Percentiles rank a stretch among this genome's conserved stretches.
Conservation (phyloP, 164 flowering plant genomes). For the Malania oleifera region DNA sequence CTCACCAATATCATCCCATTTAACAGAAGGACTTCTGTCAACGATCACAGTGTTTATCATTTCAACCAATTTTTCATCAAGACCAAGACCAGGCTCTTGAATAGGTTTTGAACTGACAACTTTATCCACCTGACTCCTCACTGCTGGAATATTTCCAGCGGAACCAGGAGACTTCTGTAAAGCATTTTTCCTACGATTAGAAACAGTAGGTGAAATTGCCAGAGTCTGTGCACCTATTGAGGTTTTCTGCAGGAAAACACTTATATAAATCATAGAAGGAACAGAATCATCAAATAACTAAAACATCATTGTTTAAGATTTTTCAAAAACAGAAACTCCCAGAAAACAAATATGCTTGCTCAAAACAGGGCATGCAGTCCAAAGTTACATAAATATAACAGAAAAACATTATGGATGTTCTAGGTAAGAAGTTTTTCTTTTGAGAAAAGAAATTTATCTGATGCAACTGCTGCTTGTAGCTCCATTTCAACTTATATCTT, state of each 20-base stretch:
- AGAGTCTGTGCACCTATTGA: conserved; percentile 27
- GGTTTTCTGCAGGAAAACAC: conserved; percentile 33
- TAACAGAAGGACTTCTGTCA: conserved; percentile 94
- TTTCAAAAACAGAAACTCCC: not conserved
- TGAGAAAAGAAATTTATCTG: too few relatives aligned
- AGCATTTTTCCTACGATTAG: conserved; percentile 26
- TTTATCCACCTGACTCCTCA: conserved; percentile 30
- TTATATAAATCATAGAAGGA: not conserved
- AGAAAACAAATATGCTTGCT: not conserved
- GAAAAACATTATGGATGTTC: too few relatives aligned
- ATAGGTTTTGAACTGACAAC: conserved; percentile 33
- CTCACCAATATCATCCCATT: conserved; percentile 98
- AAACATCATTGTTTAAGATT: not conserved
- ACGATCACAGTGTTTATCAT: conserved; percentile 85
- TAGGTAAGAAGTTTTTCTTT: too few relatives aligned
- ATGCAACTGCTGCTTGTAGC: too few relatives aligned
- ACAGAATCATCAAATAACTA: not conserved
- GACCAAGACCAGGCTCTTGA: conserved; percentile 36
- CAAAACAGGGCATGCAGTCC: too few relatives aligned
- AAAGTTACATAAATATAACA: too few relatives aligned
- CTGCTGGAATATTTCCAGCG: conserved; percentile 15
- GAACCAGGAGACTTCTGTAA: conserved; percentile 24
- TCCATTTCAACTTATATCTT: too few relatives aligned
- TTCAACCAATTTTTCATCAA: conserved; percentile 79
- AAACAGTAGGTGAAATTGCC: conserved; percentile 26